These are phyloP conservation scores for Monosporascus cannonballus DNA, from an alignment of 2,329 filamentous ascomycete genomes.

Conservation along the genomic window DNA sequence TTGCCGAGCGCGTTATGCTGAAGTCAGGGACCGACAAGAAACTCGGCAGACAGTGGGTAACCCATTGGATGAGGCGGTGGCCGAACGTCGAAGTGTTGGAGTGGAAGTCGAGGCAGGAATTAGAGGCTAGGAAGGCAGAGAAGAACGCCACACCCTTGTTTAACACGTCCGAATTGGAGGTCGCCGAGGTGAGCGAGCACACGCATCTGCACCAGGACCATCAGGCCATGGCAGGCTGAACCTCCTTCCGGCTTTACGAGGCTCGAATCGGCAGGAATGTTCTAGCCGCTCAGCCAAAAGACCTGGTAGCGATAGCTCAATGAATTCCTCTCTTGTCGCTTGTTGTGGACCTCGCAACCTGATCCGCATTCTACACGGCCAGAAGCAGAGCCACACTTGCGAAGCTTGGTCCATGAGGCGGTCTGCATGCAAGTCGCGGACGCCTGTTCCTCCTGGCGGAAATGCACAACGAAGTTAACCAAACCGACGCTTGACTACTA, in stretches of 20 bases:
- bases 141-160: background rate
- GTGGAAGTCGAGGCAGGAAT: slow-evolving; percentile 8
- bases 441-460: too few species aligned
- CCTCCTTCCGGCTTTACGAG: background rate
- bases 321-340: too few species aligned
- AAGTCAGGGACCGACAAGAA: slow-evolving; percentile 11
- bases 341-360: too few species aligned
- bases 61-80: slow-evolving; percentile 19
- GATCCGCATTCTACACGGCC: too few species aligned
- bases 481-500: too few species aligned
- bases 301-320: too few species aligned
- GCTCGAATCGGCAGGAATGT: too few species aligned
- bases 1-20: slow-evolving; percentile 15
- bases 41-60: slow-evolving; percentile 22
- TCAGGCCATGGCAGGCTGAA: background rate
- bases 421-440: too few species aligned
- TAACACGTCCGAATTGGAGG: background rate
- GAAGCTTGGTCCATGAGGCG: too few species aligned
- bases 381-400: too few species aligned
- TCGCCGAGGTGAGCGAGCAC: background rate
- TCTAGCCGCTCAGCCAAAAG: too few species aligned
- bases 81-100: slow-evolving; percentile 15
- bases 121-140: background rate
- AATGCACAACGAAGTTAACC: too few species aligned
- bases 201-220: background rate